phyloP scores from a whole-genome alignment of 805 yeast genomes.

The Pichia deserticola region DNA sequence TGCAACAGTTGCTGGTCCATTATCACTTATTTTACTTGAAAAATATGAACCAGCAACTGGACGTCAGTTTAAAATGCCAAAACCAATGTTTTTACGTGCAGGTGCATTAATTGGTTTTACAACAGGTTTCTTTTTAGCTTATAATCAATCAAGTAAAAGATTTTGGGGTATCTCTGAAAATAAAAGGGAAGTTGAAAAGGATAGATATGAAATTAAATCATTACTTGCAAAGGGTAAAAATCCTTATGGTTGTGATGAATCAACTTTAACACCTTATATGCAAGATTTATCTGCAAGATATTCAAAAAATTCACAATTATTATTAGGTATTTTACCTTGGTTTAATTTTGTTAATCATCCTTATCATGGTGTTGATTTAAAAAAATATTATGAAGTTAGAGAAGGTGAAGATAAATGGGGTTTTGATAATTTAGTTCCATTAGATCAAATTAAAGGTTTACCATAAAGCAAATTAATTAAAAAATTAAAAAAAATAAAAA shows the following conservation, averaged over 20 bases:
- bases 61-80: slow-evolving; percentile 39
- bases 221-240: slow-evolving; percentile 56
- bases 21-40: slow-evolving; percentile 37
- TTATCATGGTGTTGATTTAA: slow-evolving; percentile 69
- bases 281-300: slow-evolving; percentile 72
- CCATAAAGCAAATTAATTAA: slow-evolving; percentile 1
- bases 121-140: slow-evolving; percentile 72
- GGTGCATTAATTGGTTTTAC: slow-evolving; percentile 54
- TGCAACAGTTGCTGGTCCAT: slow-evolving; percentile 44
- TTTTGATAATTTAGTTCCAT: slow-evolving; percentile 41
- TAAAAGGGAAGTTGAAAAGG: slow-evolving; percentile 58
- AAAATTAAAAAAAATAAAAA: no score
- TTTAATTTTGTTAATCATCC: slow-evolving; percentile 77
- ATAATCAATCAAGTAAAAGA: slow-evolving; percentile 58
- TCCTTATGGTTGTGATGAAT: slow-evolving; percentile 51
- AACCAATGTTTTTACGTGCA: slow-evolving; percentile 49
- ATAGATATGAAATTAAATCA: slow-evolving; percentile 65
- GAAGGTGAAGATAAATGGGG: slow-evolving; percentile 56
- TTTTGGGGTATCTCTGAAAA: slow-evolving; percentile 78
- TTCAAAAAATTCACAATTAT: slow-evolving; percentile 61
- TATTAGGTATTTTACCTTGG: slow-evolving; percentile 64
- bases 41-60: slow-evolving; percentile 42
- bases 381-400: slow-evolving; percentile 49
- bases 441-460: slow-evolving; percentile 38
- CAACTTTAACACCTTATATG: slow-evolving; percentile 57